Evolutionary conservation across 2,329 filamentous ascomycete genomes (phyloP).

Genomic region (Diaporthe longicolla): DNA sequence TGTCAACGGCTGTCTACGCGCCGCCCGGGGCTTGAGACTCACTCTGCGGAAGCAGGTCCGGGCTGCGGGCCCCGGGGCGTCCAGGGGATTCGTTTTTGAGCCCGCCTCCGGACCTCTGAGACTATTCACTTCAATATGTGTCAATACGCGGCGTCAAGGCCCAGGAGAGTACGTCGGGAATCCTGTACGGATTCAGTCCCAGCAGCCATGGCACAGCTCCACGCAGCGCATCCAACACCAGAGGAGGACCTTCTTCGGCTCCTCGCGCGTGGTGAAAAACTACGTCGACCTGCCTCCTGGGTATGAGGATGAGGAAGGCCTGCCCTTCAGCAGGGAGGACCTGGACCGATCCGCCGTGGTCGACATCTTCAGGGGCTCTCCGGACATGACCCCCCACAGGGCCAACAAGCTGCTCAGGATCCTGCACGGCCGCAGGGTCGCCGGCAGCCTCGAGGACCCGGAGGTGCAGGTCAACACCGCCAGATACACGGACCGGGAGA

Average conservation of each 20-base stretch:
- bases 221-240: conserved; percentile 12
- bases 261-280: conserved; percentile 57
- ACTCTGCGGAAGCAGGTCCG: conserved; percentile 10
- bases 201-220: conserved; percentile 21
- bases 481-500: conserved; percentile 58
- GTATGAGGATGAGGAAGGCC: conserved; percentile 69
- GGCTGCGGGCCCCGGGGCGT: neutral
- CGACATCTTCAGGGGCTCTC: conserved; percentile 66
- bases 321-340: conserved; percentile 65
- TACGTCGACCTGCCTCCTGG: conserved; percentile 71
- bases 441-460: conserved; percentile 74
- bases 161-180: neutral
- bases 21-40: conserved; percentile 45
- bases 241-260: conserved; percentile 46
- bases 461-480: conserved; percentile 63
- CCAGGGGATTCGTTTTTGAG: neutral
- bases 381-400: conserved; percentile 58
- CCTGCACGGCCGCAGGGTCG: conserved; percentile 74
- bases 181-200: neutral
- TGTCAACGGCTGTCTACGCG: conserved; percentile 48
- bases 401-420: conserved; percentile 71
- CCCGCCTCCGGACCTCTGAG: neutral
- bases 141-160: neutral
- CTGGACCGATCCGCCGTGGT: conserved; percentile 56
- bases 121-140: conserved; percentile 8